phyloP scores from a whole-genome alignment of 169 alveolate species.

The Cryptosporidium meleagridis region DNA sequence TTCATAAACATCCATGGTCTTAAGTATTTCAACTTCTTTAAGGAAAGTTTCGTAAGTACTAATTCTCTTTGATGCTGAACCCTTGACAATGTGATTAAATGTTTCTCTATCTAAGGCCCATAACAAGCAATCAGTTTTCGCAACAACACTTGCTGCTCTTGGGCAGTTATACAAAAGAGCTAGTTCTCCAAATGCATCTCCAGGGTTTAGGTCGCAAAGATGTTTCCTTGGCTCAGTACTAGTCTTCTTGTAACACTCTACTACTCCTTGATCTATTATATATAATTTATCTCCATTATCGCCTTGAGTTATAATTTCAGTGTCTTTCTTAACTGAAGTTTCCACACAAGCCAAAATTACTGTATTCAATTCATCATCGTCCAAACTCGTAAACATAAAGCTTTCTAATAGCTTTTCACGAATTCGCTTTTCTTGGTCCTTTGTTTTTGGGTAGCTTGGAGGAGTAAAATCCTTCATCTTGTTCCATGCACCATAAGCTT shows the following conservation, averaged over 20 bases:
- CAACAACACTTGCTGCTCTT: slow-evolving; percentile 95
- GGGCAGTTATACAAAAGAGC: slow-evolving; percentile 95
- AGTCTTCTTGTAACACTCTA: slow-evolving; percentile 86
- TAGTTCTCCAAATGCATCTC: slow-evolving; percentile 97
- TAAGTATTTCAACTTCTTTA: slow-evolving; percentile 87
- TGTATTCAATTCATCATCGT: slow-evolving; percentile 84
- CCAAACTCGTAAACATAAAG: slow-evolving; percentile 88
- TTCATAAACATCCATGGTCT: slow-evolving; percentile 93
- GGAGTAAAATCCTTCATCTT: slow-evolving; percentile 90
- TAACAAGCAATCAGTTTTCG: slow-evolving; percentile 87
- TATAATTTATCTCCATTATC: slow-evolving; percentile 94
- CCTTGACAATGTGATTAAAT: slow-evolving; percentile 94
- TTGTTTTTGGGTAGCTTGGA: slow-evolving; percentile 86
- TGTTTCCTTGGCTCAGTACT: slow-evolving; percentile 84
- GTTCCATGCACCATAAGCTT: slow-evolving; percentile 94
- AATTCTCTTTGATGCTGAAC: slow-evolving; percentile 93
- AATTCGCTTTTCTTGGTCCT: slow-evolving; percentile 86
- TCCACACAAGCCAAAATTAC: slow-evolving; percentile 92
- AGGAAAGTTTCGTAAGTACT: slow-evolving; percentile 91
- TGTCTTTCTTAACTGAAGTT: slow-evolving; percentile 81
- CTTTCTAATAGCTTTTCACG: slow-evolving; percentile 81
- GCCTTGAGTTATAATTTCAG: slow-evolving; percentile 92
- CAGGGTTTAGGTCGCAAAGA: slow-evolving; percentile 85
- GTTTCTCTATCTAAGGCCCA: slow-evolving; percentile 94
- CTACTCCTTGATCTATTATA: slow-evolving; percentile 91